Evolutionary conservation across 164 flowering plant species (phyloP), one percentile per base, ranked within the genome.

Genomic region (Kalanchoe fedtschenkoi): DNA sequence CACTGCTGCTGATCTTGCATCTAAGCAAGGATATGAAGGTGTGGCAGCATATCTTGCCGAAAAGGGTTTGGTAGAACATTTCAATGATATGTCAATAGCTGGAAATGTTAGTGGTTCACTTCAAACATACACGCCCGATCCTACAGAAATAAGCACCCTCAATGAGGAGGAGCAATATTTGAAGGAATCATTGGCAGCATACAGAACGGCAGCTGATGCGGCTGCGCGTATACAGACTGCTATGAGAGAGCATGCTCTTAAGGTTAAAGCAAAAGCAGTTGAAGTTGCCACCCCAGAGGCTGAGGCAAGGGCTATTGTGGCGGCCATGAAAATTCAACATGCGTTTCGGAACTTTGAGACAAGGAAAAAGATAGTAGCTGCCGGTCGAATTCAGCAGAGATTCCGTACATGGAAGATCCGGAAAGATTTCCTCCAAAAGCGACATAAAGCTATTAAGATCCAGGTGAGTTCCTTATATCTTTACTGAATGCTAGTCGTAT

Each of bases 21-120:
- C 81, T 10, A 67, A 66, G 60, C 77, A 72, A 47, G 95, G 92
- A 54, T 71, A 77, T 64, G 87, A 86, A 2, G 99, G 99, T 29
- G 66, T 93, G 60, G 90, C 87, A 16, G 99, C 90, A 57, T 95
- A 76, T 86, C 97, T 95, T 65, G 91, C 97, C 13, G 99, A 95
- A 66, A 82, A 83, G 72, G 82, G 80, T 66, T 71, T 95, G 62
- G 80, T 85, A 33, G 74, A 74, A 58, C 99, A 95, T 34, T 84
- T 95, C 44, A 55, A 76, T 24, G 91, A 76, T 35, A 95, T 91
- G 97, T 67, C 75, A 30, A 5, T 84, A 9, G 88, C 96, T 64
- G 99, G 97, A 65, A 87, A 91, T 65, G 75, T 70, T 35, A 83
- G 83, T 68, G 96, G 91, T n/a, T 71, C 95, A 54, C 77, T 87